These are phyloP conservation scores for Crucihimalaya himalaica DNA, from an alignment of 345 rosid genomes.

Conservation along the genomic window DNA sequence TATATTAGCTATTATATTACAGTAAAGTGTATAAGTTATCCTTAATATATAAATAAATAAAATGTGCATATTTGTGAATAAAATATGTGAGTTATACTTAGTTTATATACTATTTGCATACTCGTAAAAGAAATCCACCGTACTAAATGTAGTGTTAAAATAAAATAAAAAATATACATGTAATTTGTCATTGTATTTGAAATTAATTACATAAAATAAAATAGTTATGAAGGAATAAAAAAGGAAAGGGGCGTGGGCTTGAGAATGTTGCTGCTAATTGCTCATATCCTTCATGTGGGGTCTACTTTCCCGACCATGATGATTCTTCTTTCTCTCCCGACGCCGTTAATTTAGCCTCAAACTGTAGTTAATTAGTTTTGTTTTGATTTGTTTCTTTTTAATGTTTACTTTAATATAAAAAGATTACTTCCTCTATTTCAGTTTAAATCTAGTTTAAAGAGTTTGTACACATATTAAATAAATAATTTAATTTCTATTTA, in stretches of 20 bases:
- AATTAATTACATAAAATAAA: background rate
- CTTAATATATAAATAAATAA: too few species aligned
- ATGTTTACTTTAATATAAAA: background rate
- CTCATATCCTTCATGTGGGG: slow-evolving; percentile 45
- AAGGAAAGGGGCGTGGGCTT: slow-evolving; percentile 41
- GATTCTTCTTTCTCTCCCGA: slow-evolving; percentile 38
- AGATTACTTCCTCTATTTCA: too few species aligned
- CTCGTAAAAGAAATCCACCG: background rate
- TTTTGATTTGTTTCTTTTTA: background rate
- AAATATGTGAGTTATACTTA: background rate
- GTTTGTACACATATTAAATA: too few species aligned
- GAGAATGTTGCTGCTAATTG: slow-evolving; percentile 42
- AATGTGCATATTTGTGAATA: background rate
- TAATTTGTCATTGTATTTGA: background rate
- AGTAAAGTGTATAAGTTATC: background rate
- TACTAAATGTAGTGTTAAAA: too few species aligned
- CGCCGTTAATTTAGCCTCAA: slow-evolving; percentile 29
- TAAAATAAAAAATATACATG: too few species aligned
- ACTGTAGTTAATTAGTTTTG: slow-evolving; percentile 8
- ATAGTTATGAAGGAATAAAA: background rate
- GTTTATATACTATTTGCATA: background rate
- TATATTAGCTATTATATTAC: background rate
- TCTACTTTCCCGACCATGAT: slow-evolving; percentile 45
- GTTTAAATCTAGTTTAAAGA: too few species aligned
- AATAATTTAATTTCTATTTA: too few species aligned